Evolutionary conservation across 495 filamentous ascomycete genomes (phyloP).

Genomic region (Patellaria atrata): DNA sequence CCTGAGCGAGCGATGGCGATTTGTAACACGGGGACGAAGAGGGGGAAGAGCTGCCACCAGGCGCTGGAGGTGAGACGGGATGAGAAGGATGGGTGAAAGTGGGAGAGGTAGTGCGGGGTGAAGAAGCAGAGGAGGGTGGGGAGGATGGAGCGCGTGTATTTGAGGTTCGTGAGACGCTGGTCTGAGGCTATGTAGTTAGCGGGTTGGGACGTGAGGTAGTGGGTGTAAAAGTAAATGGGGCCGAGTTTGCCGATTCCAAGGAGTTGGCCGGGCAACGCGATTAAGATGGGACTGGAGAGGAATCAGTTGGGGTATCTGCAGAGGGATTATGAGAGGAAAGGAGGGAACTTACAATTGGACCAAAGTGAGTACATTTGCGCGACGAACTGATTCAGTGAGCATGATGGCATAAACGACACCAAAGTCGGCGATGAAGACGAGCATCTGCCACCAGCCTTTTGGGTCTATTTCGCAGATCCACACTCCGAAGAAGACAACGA

Average conservation of each 20-base stretch:
- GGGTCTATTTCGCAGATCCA: slow-evolving; percentile 1
- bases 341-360: background rate
- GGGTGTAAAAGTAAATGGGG: slow-evolving; percentile 29
- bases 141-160: background rate
- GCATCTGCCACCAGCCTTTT: slow-evolving; percentile 3
- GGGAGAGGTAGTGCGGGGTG: slow-evolving; percentile 16
- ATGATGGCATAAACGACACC: slow-evolving; percentile 2
- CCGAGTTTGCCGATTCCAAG: slow-evolving; percentile 25
- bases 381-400: background rate
- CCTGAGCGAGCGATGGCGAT: no score
- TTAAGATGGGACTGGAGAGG: slow-evolving; percentile 18
- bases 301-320: no score
- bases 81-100: background rate
- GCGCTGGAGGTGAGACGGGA: background rate
- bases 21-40: background rate
- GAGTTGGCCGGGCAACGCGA: slow-evolving; percentile 24
- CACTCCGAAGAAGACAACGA: background rate
- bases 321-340: slow-evolving; percentile 18
- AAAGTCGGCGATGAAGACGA: slow-evolving; percentile 2
- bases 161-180: slow-evolving; percentile 19
- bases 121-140: slow-evolving; percentile 18
- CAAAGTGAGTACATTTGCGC: background rate
- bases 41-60: slow-evolving; percentile 7
- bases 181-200: slow-evolving; percentile 18
- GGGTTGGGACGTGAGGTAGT: slow-evolving; percentile 20